A percentile compares a stretch with the other conserved stretches of the same genome.
These are phyloP conservation scores for Mayamaea pseudoterrestris DNA, from an alignment of 108 stramenopile species.

Conservation along the genomic window DNA sequence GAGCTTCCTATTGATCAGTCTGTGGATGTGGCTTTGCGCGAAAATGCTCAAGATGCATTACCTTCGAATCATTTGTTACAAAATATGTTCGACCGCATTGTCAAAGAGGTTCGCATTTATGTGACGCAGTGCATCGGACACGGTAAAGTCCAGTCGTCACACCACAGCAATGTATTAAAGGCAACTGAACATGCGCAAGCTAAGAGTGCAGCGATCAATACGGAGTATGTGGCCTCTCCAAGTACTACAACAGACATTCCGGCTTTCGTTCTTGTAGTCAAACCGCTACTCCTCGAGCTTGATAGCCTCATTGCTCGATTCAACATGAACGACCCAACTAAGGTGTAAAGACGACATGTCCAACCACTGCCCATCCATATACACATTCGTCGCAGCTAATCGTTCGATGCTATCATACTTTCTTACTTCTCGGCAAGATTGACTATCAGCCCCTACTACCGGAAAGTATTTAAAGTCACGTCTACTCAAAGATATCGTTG, in stretches of 20 bases:
- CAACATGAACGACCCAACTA: conserved; percentile 5
- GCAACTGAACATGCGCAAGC: not conserved
- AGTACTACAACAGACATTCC: not conserved
- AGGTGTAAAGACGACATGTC: no score
- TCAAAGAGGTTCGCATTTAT: not conserved
- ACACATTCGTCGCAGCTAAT: no score
- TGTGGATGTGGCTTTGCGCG: not conserved
- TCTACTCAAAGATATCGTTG: no score
- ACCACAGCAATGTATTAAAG: no score
- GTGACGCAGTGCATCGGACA: not conserved
- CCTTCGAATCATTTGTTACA: not conserved
- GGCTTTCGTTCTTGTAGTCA: not conserved
- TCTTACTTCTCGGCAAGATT: no score
- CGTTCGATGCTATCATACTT: no score
- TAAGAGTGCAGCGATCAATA: not conserved
- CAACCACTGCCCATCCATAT: no score
- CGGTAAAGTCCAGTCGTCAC: no score
- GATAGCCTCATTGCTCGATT: not conserved
- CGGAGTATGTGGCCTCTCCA: no score
- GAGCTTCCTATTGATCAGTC: not conserved
- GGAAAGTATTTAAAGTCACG: no score
- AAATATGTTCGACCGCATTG: not conserved
- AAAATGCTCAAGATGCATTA: not conserved
- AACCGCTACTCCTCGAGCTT: not conserved
- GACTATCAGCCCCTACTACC: no score